Evolutionary conservation across 805 yeast genomes (phyloP).

Genomic region (Monosporozyma yasuniensis): DNA sequence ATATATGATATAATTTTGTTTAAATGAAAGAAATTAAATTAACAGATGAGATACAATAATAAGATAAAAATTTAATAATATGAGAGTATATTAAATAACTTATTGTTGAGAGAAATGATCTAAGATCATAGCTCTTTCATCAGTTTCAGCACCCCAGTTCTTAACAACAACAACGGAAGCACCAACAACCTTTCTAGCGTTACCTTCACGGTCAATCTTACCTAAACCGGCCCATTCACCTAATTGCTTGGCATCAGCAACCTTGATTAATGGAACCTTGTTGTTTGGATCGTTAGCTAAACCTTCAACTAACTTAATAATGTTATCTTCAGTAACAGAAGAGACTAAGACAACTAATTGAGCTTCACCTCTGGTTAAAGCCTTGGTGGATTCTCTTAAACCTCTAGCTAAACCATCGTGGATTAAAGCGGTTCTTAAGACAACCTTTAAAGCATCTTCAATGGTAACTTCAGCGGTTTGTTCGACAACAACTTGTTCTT

Average conservation of each 20-base stretch:
- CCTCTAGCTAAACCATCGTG: conserved; percentile 99
- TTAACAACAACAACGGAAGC: conserved; percentile 98
- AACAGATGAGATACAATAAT: neutral
- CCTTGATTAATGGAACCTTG: conserved; percentile 97
- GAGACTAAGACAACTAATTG: conserved; percentile 96
- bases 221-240: conserved; percentile 99
- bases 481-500: conserved; percentile 64
- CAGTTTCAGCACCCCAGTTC: conserved; percentile 99
- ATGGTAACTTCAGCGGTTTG: conserved; percentile 83
- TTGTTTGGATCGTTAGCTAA: conserved; percentile 95
- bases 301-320: conserved; percentile 97
- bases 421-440: conserved; percentile 93
- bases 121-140: conserved; percentile 91
- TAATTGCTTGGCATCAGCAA: conserved; percentile 97
- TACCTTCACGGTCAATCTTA: conserved; percentile 99
- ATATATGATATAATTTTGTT: neutral
- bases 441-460: conserved; percentile 97
- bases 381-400: conserved; percentile 99
- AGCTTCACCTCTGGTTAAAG: conserved; percentile 94
- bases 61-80: neutral
- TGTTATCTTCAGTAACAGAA: conserved; percentile 95
- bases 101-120: conserved; percentile 91
- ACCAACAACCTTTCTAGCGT: conserved; percentile 99
- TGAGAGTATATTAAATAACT: conserved; percentile 22
- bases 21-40: neutral